Evolutionary conservation across 345 rosid species (phyloP).

Genomic region (Acer campestre): DNA sequence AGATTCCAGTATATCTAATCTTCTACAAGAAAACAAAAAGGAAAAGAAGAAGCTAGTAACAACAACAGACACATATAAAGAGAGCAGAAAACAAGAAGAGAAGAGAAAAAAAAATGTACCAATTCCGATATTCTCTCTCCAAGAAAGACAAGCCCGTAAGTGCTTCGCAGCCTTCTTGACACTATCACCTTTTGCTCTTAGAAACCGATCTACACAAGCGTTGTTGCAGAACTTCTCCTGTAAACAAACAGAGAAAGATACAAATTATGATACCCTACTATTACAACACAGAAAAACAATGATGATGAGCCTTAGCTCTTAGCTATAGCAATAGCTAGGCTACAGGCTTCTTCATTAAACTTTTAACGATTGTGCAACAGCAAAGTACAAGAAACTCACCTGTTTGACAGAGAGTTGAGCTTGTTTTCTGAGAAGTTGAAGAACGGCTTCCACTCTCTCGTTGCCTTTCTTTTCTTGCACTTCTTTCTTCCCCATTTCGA

Average conservation of each 20-base stretch:
- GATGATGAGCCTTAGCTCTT: neutral
- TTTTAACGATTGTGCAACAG: no score
- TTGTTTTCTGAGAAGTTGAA: conserved; percentile 65
- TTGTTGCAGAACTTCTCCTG: conserved; percentile 94
- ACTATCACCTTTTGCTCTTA: conserved; percentile 72
- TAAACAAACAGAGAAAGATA: neutral
- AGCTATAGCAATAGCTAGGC: neutral
- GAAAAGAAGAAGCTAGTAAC: conserved; percentile 20
- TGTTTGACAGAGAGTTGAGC: conserved; percentile 78
- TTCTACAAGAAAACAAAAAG: conserved; percentile 20
- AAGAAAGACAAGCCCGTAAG: conserved; percentile 78
- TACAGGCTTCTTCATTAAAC: neutral
- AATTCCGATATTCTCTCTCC: conserved; percentile 76
- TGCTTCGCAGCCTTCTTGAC: conserved; percentile 87
- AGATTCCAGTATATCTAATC: conserved; percentile 25
- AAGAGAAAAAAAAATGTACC: conserved; percentile 37
- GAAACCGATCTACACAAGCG: conserved; percentile 77
- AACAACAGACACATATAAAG: conserved; percentile 7
- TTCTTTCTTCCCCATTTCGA: conserved; percentile 76
- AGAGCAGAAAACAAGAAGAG: neutral
- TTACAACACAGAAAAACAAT: neutral
- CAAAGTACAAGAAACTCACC: conserved; percentile 37
- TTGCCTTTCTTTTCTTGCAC: conserved; percentile 28
- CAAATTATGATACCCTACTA: neutral
- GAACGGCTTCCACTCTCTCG: conserved; percentile 67